Conservation (phyloP, 2,329 filamentous ascomycete species). For the Alternaria incomplexa region DNA sequence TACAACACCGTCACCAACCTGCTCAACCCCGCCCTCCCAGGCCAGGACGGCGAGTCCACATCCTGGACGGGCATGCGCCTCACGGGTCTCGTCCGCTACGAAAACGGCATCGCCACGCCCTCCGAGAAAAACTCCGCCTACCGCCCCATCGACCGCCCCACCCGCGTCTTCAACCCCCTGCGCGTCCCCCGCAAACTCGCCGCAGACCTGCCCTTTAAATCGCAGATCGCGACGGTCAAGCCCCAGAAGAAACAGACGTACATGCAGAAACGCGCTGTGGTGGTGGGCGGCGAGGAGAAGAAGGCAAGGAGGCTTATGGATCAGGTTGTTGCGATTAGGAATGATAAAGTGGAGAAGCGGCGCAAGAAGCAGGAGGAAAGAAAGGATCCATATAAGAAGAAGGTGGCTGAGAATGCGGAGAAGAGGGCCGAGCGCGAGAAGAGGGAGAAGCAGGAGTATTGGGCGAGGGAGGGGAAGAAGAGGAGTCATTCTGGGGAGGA, state of each 20-base stretch:
- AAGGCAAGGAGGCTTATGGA: conserved; percentile 87
- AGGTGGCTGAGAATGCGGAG: conserved; percentile 80
- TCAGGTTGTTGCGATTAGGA: conserved; percentile 87
- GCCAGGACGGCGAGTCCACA: conserved; percentile 42
- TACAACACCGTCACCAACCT: conserved; percentile 97
- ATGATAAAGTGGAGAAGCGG: conserved; percentile 87
- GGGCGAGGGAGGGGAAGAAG: conserved; percentile 88
- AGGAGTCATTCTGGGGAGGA: conserved; percentile 59
- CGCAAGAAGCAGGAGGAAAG: conserved; percentile 87
- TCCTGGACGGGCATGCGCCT: conserved; percentile 91
- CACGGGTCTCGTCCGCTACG: conserved; percentile 87
- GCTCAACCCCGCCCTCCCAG: conserved; percentile 62
- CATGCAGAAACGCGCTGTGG: conserved; percentile 94
- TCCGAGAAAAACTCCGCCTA: conserved; percentile 85
- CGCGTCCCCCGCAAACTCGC: conserved; percentile 80
- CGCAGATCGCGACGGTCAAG: conserved; percentile 83
- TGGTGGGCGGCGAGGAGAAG: conserved; percentile 82
- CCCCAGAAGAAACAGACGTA: conserved; percentile 84
- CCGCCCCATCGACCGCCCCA: conserved; percentile 63
- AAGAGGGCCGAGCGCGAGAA: conserved; percentile 88
- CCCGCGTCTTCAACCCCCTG: conserved; percentile 64
- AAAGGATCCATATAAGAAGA: conserved; percentile 78
- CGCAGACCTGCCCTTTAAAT: conserved; percentile 87
- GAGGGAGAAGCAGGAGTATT: conserved; percentile 90
- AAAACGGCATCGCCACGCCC: conserved; percentile 76